These are phyloP conservation scores for Candida vartiovaarae DNA, from an alignment of 805 yeast species.

Conservation along the genomic window DNA sequence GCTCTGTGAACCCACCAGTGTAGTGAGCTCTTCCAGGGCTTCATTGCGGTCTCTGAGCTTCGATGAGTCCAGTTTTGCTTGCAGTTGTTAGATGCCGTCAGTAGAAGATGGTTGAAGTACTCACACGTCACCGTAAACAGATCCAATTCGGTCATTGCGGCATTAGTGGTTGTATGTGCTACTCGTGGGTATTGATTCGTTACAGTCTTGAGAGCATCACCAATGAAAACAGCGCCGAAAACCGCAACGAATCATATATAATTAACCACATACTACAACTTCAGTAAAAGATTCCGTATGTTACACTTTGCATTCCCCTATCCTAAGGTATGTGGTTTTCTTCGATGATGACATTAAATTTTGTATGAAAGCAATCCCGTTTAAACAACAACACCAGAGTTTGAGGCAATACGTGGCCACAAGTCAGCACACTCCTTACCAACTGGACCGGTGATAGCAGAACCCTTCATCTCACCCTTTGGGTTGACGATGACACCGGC, in stretches of 20 bases:
- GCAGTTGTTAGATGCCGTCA: slow-evolving; percentile 5
- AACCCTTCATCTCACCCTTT: slow-evolving; percentile 99
- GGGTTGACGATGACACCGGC: slow-evolving; percentile 99
- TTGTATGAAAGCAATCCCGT: slow-evolving; percentile 14
- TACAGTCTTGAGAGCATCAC: background rate
- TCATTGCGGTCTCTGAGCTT: slow-evolving; percentile 50
- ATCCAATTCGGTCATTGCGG: slow-evolving; percentile 5
- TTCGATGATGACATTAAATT: slow-evolving; percentile 21
- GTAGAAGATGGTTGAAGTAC: background rate
- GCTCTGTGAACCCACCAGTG: slow-evolving; percentile 17
- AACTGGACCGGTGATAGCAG: slow-evolving; percentile 99
- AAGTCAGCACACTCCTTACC: slow-evolving; percentile 99
- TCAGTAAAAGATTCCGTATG: slow-evolving; percentile 8
- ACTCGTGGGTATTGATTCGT: background rate
- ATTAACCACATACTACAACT: too few species aligned
- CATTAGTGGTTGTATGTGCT: too few species aligned
- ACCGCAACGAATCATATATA: background rate
- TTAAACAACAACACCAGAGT: slow-evolving; percentile 99
- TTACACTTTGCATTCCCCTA: slow-evolving; percentile 17
- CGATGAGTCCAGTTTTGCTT: slow-evolving; percentile 34
- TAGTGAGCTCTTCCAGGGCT: slow-evolving; percentile 36
- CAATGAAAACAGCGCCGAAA: too few species aligned
- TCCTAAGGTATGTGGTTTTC: slow-evolving; percentile 17
- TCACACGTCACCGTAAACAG: slow-evolving; percentile 7
- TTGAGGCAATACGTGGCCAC: slow-evolving; percentile 99